A percentile compares a stretch with the other conserved stretches of the same genome.
Evolutionary conservation across 352 stramenopile genomes (phyloP).

Genomic region (Phytophthora chlamydospora): DNA sequence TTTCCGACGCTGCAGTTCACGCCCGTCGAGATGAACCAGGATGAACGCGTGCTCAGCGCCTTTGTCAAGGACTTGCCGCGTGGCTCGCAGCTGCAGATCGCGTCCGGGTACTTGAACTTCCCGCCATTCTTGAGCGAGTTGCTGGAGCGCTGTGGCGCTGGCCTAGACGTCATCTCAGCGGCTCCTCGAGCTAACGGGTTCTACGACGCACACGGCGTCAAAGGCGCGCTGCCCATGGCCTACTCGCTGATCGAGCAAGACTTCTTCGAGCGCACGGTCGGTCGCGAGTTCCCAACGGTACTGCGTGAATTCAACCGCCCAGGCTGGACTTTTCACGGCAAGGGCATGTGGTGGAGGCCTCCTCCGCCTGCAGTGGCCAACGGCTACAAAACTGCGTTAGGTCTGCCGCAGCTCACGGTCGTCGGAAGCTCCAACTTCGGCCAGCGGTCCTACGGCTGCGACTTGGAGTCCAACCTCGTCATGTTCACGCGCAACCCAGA

Average conservation of each 20-base stretch:
- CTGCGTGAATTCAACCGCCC: constrained; percentile 75
- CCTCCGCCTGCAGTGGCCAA: constrained; percentile 13
- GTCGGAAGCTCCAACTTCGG: constrained; percentile 86
- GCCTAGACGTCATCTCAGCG: constrained; percentile 68
- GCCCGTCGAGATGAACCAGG: constrained; percentile 60
- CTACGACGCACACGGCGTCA: constrained; percentile 69
- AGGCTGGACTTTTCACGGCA: constrained; percentile 84
- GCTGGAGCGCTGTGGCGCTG: constrained; percentile 47
- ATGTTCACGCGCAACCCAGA: constrained; percentile 59
- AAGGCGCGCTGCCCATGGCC: constrained; percentile 78
- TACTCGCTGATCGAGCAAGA: constrained; percentile 86
- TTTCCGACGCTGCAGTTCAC: constrained; percentile 83
- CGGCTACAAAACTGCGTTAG: constrained; percentile 1
- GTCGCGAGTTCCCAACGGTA: constrained; percentile 43
- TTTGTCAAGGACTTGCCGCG: constrained; percentile 55
- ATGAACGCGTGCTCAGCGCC: constrained; percentile 55
- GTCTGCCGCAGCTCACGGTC: constrained; percentile 54
- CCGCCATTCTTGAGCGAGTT: constrained; percentile 65
- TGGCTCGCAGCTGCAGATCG: constrained; percentile 62
- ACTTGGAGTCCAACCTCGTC: constrained; percentile 78
- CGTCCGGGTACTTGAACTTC: constrained; percentile 86
- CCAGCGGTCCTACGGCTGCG: constrained; percentile 73
- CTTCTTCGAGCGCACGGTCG: constrained; percentile 65
- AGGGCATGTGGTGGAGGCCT: constrained; percentile 83
- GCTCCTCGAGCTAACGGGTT: constrained; percentile 79